Base-by-base conservation (phyloP, 176 grass and related monocot genomes). In the Raddia guianensis region DNA sequence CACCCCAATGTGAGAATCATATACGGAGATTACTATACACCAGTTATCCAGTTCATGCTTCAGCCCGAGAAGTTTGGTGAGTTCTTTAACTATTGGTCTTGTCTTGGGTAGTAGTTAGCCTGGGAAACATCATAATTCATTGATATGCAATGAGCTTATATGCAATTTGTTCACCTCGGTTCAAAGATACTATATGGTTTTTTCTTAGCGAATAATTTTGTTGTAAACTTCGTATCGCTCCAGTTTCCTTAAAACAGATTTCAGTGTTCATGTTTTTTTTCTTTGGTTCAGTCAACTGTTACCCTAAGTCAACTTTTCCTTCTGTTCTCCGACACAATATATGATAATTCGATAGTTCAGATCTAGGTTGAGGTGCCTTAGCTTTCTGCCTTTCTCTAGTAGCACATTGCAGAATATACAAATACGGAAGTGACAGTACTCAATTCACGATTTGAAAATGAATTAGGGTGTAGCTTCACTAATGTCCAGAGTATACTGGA, bases 21-120 rank as follows among this genome's bases (percentile, higher is more conserved):
- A 54, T 99, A 99, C 51, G 93, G 84, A 0, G 93, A 99, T 75
- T 99, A 93, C 77, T 99, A 88, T 82, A 93, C 86, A 0, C 83
- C 97, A 55, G 87, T 92, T 82, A 79, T 99, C 70, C 86, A 93
- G 68, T 99, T 99, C 77, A 76, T 88, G 75, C 70, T 85, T 62
- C 87, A 85, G 16, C 92, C 97, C 6, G 72, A 84, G 62, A 87
- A 84, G 76, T 99, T 88, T 52, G 97, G 96, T 99, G 67, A 89
- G 96, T 81, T 49, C 34, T 72, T 65, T 5, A 70, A 70, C 56
- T 79, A 27, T 58, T 63, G 12, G 59, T 81, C 70, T 80, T 72
- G 8, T 81, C 70, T 80, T 72, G 8, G 84, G 71, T 53, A 47
- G 21, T 59, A 61, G 73, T 55, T 81, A 72, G 12, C 57, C 83